A percentile compares a stretch with the other conserved stretches of the same genome.
phyloP scores from a whole-genome alignment of 2,329 filamentous ascomycete genomes.

The Talaromyces rugulosus region DNA sequence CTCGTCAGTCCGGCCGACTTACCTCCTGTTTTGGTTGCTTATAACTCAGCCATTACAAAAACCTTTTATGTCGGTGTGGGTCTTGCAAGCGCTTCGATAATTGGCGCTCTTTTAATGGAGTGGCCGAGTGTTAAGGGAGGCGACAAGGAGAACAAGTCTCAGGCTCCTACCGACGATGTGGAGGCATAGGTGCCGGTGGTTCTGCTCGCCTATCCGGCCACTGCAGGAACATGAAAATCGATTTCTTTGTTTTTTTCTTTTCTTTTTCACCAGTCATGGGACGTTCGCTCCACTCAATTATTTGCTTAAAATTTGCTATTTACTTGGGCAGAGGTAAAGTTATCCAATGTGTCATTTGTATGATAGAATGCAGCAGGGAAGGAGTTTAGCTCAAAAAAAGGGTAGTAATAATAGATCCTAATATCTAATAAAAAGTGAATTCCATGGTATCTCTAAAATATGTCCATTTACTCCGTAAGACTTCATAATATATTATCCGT shows the following conservation, averaged over 20 bases:
- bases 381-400: not conserved
- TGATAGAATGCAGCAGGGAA: not conserved
- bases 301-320: not conserved
- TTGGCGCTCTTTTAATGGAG: slow-evolving; percentile 9
- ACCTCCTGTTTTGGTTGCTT: slow-evolving; percentile 7
- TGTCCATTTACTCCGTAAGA: not conserved
- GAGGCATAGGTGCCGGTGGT: not conserved
- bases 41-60: slow-evolving; percentile 10
- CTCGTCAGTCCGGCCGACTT: not conserved
- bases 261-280: not conserved
- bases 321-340: not conserved
- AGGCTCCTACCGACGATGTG: not conserved
- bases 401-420: not conserved
- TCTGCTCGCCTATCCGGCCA: not conserved
- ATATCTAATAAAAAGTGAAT: not conserved
- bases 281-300: not conserved
- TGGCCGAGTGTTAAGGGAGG: slow-evolving; percentile 11
- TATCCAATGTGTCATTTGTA: not conserved
- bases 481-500: not conserved
- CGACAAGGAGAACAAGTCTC: slow-evolving; percentile 15
- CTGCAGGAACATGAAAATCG: not conserved
- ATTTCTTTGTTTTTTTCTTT: not conserved
- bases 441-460: not conserved
- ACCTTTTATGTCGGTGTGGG: slow-evolving; percentile 8
- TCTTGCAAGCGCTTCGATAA: slow-evolving; percentile 8